A percentile compares a stretch with the other conserved stretches of the same genome.
Conservation (phyloP, 176 grass and related monocot genomes). For the Eleusine coracana region DNA sequence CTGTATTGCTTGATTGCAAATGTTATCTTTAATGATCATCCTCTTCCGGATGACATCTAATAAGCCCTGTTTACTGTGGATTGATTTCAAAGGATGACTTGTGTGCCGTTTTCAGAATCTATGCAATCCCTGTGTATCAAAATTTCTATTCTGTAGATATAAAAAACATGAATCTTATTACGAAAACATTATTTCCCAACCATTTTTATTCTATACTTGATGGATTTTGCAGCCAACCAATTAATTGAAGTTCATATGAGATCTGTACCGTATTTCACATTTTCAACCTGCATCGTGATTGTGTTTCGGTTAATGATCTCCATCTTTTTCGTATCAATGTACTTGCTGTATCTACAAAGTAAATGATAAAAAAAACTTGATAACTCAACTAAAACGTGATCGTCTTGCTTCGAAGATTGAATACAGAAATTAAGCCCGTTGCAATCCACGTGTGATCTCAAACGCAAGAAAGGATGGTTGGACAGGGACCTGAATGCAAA, state of each 20-base stretch:
- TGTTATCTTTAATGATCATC: slow-evolving; percentile 21
- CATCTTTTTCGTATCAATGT: background rate
- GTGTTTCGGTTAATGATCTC: background rate
- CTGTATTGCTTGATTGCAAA: slow-evolving; percentile 27
- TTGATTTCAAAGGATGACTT: slow-evolving; percentile 3
- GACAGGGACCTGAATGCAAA: slow-evolving; percentile 32
- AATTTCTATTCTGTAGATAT: background rate
- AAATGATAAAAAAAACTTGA: background rate
- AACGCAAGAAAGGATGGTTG: background rate
- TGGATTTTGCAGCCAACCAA: background rate
- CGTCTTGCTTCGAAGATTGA: background rate
- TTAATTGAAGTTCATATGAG: background rate
- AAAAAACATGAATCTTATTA: slow-evolving; percentile 17
- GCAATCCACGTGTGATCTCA: background rate
- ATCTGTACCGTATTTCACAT: background rate
- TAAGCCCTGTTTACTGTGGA: slow-evolving; percentile 38
- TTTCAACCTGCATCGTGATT: background rate
- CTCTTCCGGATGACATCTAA: slow-evolving; percentile 27
- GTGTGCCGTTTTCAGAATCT: background rate
- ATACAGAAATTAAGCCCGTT: background rate
- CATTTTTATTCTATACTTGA: background rate
- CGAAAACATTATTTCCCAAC: background rate
- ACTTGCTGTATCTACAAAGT: background rate
- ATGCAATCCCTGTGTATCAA: background rate
- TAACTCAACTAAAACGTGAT: background rate